Percentiles rank a stretch among this genome's conserved stretches.
Evolutionary conservation across 176 grass and related monocot species (phyloP).

Genomic region (Phyllostachys edulis): DNA sequence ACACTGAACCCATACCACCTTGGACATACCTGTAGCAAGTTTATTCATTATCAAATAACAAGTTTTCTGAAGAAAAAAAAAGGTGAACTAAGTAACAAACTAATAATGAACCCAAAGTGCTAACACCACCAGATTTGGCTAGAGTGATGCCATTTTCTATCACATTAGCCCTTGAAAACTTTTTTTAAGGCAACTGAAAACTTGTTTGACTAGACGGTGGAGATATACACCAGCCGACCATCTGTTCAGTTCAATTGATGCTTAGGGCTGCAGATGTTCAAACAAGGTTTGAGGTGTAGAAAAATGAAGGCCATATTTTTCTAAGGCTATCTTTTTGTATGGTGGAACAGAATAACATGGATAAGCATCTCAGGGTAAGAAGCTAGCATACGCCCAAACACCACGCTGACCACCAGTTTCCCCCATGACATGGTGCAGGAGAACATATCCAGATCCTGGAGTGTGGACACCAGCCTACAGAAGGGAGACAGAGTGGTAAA

Average conservation of each 20-base stretch:
- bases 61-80: conserved; percentile 11
- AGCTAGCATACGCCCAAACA: conserved; percentile 98
- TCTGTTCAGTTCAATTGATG: background rate
- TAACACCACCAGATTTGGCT: conserved; percentile 13
- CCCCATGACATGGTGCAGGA: conserved; percentile 96
- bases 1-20: conserved; percentile 98
- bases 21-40: conserved; percentile 80
- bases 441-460: conserved; percentile 96
- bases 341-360: conserved; percentile 20
- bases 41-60: conserved; percentile 15
- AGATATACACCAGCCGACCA: background rate
- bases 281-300: background rate
- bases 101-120: conserved; percentile 2
- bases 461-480: conserved; percentile 76
- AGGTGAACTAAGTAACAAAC: background rate
- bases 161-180: conserved; percentile 6
- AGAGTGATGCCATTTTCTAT: background rate
- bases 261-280: background rate
- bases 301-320: background rate
- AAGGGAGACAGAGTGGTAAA: conserved; percentile 24
- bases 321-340: background rate
- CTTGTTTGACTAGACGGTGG: conserved; percentile 10
- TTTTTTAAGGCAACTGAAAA: conserved; percentile 1
- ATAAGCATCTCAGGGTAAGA: conserved; percentile 31
- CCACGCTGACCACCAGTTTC: conserved; percentile 87